Evolutionary conservation across 2,329 filamentous ascomycete genomes (phyloP).

Genomic region (Aphanocladium album): DNA sequence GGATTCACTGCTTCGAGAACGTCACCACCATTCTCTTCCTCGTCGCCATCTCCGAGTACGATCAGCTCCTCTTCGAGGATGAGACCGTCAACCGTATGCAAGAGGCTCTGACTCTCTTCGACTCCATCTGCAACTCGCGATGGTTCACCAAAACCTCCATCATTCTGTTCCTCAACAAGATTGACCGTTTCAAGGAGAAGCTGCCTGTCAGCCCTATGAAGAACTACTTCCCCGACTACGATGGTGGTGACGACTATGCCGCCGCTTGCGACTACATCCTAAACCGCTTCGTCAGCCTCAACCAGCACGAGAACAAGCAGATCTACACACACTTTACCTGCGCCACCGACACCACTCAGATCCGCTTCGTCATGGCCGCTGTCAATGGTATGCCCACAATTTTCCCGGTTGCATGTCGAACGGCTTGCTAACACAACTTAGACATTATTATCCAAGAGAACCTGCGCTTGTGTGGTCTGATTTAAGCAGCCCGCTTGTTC

Average conservation of each 20-base stretch:
- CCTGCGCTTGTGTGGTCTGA: conserved; percentile 90
- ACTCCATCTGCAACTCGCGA: conserved; percentile 81
- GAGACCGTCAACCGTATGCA: conserved; percentile 96
- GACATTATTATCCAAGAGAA: conserved; percentile 99
- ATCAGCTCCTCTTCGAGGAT: conserved; percentile 92
- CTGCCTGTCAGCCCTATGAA: conserved; percentile 77
- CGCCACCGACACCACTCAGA: conserved; percentile 97
- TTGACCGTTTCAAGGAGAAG: conserved; percentile 85
- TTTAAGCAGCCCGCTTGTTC: conserved; percentile 52
- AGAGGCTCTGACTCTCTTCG: conserved; percentile 79
- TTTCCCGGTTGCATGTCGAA: neutral
- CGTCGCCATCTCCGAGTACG: conserved; percentile 95
- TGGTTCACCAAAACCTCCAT: conserved; percentile 91
- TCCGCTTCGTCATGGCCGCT: conserved; percentile 98
- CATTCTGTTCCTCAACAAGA: conserved; percentile 87
- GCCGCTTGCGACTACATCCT: conserved; percentile 98
- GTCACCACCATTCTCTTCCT: conserved; percentile 95
- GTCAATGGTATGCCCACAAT: conserved; percentile 72
- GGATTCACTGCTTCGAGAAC: conserved; percentile 99
- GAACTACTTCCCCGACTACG: conserved; percentile 86
- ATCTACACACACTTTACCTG: conserved; percentile 99
- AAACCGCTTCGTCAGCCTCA: conserved; percentile 95
- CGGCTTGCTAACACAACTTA: conserved; percentile 31
- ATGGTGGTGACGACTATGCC: conserved; percentile 92
- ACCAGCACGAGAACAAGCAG: conserved; percentile 99